phyloP scores from a whole-genome alignment of 306 rosid species.

The Trichosanthes cucumerina region DNA sequence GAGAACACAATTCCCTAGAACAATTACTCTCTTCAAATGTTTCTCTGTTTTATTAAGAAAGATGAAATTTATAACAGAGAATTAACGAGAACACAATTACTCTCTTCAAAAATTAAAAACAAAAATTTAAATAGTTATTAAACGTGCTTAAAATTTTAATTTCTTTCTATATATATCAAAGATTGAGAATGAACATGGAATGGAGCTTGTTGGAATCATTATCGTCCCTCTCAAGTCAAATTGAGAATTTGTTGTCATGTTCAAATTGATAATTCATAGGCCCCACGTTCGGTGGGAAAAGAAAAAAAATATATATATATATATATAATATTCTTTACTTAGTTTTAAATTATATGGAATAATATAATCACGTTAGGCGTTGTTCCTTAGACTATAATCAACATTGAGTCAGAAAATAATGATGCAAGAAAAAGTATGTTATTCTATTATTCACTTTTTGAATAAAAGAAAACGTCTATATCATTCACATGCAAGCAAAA shows the following conservation, averaged over 20 bases:
- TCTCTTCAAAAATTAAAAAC: too few species aligned
- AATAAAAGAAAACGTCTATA: neutral
- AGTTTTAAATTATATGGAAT: neutral
- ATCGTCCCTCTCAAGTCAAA: neutral
- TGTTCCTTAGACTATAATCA: neutral
- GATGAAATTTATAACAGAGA: too few species aligned
- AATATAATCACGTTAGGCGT: neutral
- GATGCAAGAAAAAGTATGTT: neutral
- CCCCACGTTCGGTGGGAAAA: neutral
- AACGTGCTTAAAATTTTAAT: too few species aligned
- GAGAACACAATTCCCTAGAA: too few species aligned
- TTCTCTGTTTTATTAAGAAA: too few species aligned
- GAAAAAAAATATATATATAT: too few species aligned
- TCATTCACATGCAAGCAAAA: neutral
- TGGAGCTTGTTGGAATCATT: neutral
- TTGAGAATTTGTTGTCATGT: neutral
- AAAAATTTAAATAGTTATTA: too few species aligned
- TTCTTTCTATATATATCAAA: too few species aligned
- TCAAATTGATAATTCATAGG: neutral
- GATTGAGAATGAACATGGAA: neutral
- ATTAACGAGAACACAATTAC: too few species aligned
- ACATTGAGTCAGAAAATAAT: neutral
- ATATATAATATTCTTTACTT: neutral
- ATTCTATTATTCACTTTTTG: neutral
- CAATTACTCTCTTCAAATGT: too few species aligned